A percentile compares a stretch with the other conserved stretches of the same genome.
Conservation (phyloP, 2,329 filamentous ascomycete genomes). For the Penicillium vulpinum region DNA sequence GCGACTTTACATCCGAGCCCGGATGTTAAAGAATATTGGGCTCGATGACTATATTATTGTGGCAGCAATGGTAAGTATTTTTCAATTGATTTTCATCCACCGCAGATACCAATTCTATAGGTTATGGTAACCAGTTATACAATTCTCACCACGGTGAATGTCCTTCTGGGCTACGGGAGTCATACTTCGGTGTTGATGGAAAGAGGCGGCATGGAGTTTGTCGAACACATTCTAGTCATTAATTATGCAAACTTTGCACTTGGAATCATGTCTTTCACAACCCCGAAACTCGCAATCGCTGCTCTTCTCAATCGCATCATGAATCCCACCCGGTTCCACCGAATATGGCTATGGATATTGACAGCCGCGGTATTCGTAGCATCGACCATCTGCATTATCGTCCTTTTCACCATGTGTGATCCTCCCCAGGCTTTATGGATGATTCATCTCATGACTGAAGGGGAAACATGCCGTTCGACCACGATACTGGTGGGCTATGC, state of each 20-base stretch:
- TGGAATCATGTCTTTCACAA: conserved; percentile 30
- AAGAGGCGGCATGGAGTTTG: conserved; percentile 21
- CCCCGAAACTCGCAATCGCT: conserved; percentile 29
- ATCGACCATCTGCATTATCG: conserved; percentile 38
- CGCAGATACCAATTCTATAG: neutral
- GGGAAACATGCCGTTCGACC: conserved; percentile 37
- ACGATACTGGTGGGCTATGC: conserved; percentile 42
- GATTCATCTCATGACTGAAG: conserved; percentile 25
- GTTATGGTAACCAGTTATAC: conserved; percentile 35
- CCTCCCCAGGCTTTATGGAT: conserved; percentile 45
- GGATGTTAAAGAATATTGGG: conserved; percentile 32
- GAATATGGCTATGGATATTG: conserved; percentile 27
- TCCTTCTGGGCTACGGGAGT: conserved; percentile 42
- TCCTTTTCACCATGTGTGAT: conserved; percentile 46
- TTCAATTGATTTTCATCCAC: neutral
- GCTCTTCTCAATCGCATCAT: conserved; percentile 29
- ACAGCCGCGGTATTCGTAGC: conserved; percentile 31
- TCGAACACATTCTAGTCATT: conserved; percentile 24
- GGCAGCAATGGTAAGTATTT: conserved; percentile 31
- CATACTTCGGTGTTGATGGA: conserved; percentile 36
- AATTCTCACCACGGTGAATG: conserved; percentile 36
- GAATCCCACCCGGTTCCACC: conserved; percentile 22
- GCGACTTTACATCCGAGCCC: conserved; percentile 34
- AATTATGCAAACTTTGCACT: conserved; percentile 28
- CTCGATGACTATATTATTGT: conserved; percentile 42